Conservation (phyloP, 2,329 filamentous ascomycete species). For the Ophiostoma quercus region DNA sequence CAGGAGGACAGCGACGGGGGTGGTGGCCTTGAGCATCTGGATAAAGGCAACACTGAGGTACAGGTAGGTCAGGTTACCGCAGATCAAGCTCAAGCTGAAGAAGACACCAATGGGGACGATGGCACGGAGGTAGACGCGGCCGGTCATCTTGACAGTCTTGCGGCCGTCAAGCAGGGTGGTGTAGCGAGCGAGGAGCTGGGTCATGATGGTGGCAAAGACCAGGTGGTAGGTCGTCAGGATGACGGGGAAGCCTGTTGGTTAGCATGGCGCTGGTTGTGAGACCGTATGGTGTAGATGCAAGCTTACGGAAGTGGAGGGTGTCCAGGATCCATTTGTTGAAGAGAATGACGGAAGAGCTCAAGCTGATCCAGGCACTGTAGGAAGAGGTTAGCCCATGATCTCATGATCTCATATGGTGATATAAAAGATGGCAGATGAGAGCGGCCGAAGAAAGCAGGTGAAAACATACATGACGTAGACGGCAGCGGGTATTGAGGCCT, state of each 20-base stretch:
- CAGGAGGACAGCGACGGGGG: constrained; percentile 85
- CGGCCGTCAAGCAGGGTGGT: constrained; percentile 87
- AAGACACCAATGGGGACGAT: constrained; percentile 94
- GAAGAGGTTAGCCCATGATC: neutral
- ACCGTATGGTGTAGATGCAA: neutral
- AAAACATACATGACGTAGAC: constrained; percentile 67
- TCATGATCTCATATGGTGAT: neutral
- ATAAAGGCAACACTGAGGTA: constrained; percentile 96
- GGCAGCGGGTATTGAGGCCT: constrained; percentile 67
- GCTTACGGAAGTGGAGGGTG: constrained; percentile 70
- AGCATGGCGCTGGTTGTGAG: constrained; percentile 5
- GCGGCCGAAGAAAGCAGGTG: neutral
- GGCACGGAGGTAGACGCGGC: constrained; percentile 82
- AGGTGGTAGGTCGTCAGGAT: constrained; percentile 96
- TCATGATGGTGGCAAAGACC: constrained; percentile 87
- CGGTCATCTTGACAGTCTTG: constrained; percentile 96
- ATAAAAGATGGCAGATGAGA: neutral
- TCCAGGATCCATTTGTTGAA: constrained; percentile 99
- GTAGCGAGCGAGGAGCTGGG: constrained; percentile 84
- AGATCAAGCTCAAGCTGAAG: constrained; percentile 94
- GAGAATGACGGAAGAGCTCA: constrained; percentile 91
- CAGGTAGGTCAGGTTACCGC: constrained; percentile 90
- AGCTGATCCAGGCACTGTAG: constrained; percentile 77
- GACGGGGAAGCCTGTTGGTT: constrained; percentile 57
- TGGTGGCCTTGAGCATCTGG: constrained; percentile 99